Conservation (phyloP, 257 asterid genomes). For the Capsicum chinense region DNA sequence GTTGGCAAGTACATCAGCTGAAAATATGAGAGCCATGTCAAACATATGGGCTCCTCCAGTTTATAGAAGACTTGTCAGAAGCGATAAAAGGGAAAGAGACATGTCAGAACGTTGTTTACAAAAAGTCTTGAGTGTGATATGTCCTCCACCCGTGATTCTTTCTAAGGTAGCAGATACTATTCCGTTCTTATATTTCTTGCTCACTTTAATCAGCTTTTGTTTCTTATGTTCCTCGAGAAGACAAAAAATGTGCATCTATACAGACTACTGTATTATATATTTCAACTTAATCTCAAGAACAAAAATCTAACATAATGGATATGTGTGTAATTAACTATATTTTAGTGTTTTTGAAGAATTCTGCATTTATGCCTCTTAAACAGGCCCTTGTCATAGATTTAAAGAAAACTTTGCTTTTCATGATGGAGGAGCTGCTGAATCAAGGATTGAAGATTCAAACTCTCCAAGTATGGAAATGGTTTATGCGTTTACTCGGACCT, state of each 20-base stretch:
- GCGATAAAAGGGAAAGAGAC: conserved; percentile 78
- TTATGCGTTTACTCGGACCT: conserved; percentile 72
- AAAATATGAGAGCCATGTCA: conserved; percentile 64
- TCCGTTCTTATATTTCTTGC: conserved; percentile 20
- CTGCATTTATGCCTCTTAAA: conserved; percentile 31
- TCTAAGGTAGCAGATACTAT: conserved; percentile 58
- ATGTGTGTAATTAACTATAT: not conserved
- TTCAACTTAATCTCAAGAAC: not conserved
- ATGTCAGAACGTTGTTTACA: conserved; percentile 80
- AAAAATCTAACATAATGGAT: not conserved
- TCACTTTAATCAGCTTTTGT: conserved; percentile 5
- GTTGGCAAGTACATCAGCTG: conserved; percentile 49
- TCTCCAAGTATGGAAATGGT: conserved; percentile 88
- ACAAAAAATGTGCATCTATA: not conserved
- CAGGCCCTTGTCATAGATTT: conserved; percentile 67
- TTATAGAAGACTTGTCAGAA: conserved; percentile 79
- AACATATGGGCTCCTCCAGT: conserved; percentile 74
- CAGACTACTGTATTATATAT: not conserved
- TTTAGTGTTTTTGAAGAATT: not conserved
- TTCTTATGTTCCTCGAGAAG: conserved; percentile 4
- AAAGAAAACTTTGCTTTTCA: conserved; percentile 64
- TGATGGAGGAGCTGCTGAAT: conserved; percentile 58
- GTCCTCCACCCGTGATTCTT: conserved; percentile 62
- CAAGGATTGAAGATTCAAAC: conserved; percentile 72
- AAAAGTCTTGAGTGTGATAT: conserved; percentile 57